Conservation (phyloP, 2,329 filamentous ascomycete species). For the Macrophomina pseudophaseolina region DNA sequence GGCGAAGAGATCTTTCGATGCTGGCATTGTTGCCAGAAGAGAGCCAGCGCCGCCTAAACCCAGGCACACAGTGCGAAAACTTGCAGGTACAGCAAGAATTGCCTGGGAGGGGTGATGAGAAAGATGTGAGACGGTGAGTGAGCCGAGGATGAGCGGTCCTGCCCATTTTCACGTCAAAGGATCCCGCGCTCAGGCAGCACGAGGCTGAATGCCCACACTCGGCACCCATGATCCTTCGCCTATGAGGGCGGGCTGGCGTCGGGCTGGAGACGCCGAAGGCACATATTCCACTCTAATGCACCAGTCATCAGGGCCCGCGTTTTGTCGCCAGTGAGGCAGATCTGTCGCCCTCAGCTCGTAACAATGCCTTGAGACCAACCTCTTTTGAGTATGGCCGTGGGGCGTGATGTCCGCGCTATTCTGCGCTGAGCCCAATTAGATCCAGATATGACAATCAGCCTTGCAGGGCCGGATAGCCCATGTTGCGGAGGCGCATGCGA, state of each 20-base stretch:
- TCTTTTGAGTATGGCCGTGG: neutral
- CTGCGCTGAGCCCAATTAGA: neutral
- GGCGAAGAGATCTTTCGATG: slow-evolving; percentile 33
- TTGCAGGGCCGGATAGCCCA: neutral
- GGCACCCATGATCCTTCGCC: slow-evolving; percentile 27
- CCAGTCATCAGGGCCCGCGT: slow-evolving; percentile 1
- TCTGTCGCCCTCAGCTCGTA: slow-evolving; percentile 2
- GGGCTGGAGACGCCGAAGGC: slow-evolving; percentile 12
- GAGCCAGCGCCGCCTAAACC: slow-evolving; percentile 27
- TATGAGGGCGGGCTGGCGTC: slow-evolving; percentile 11
- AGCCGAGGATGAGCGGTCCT: slow-evolving; percentile 29
- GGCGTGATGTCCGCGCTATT: neutral
- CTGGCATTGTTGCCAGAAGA: slow-evolving; percentile 31
- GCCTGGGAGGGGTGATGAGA: slow-evolving; percentile 12
- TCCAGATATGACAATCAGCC: neutral
- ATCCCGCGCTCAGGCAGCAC: slow-evolving; percentile 5
- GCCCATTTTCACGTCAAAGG: slow-evolving; percentile 1
- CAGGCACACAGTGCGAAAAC: neutral
- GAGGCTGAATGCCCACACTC: slow-evolving; percentile 13
- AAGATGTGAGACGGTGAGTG: slow-evolving; percentile 18
- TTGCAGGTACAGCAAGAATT: neutral
- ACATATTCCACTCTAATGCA: neutral
- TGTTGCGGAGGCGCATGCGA: slow-evolving; percentile 3
- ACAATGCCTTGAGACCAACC: slow-evolving; percentile 1
- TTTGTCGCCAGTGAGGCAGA: neutral